Conservation (phyloP, 257 asterid genomes). For the Coffea eugenioides region DNA sequence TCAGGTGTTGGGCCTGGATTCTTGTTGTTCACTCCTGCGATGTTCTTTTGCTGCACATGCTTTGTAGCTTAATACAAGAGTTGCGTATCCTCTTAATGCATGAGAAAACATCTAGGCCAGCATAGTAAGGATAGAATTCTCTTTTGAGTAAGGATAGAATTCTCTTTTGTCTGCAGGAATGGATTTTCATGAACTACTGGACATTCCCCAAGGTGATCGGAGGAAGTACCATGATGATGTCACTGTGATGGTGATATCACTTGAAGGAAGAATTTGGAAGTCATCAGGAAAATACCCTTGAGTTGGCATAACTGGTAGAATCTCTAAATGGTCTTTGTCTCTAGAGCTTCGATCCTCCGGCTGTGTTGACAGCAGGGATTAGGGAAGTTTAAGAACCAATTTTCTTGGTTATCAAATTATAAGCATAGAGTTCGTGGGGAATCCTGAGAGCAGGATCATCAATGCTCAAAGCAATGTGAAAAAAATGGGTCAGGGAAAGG, state of each 20-base stretch:
- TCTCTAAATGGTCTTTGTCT: neutral
- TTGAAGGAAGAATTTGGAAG: conserved; percentile 96
- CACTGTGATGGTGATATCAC: conserved; percentile 97
- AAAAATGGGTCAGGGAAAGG: conserved; percentile 13
- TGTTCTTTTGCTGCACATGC: neutral
- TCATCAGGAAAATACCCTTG: conserved; percentile 90
- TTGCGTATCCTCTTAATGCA: neutral
- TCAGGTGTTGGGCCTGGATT: neutral
- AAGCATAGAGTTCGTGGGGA: neutral
- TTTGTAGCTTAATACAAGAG: neutral
- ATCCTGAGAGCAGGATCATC: conserved; percentile 4
- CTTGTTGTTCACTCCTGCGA: conserved; percentile 1
- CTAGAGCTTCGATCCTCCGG: conserved; percentile 17
- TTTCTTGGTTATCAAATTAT: conserved; percentile 3
- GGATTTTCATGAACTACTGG: conserved; percentile 94
- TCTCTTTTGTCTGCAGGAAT: conserved; percentile 52
- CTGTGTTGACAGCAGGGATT: neutral
- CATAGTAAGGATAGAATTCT: conserved; percentile 18
- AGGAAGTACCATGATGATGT: conserved; percentile 96
- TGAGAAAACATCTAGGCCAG: neutral
- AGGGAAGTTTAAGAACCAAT: conserved; percentile 5
- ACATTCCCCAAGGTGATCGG: conserved; percentile 96
- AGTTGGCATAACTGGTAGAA: conserved; percentile 14
- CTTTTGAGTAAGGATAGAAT: conserved; percentile 21
- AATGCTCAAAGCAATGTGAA: conserved; percentile 12